A percentile compares a stretch with the other conserved stretches of the same genome.
Evolutionary conservation across 2,329 filamentous ascomycete genomes (phyloP).

Genomic region (Talaromyces sp.): DNA sequence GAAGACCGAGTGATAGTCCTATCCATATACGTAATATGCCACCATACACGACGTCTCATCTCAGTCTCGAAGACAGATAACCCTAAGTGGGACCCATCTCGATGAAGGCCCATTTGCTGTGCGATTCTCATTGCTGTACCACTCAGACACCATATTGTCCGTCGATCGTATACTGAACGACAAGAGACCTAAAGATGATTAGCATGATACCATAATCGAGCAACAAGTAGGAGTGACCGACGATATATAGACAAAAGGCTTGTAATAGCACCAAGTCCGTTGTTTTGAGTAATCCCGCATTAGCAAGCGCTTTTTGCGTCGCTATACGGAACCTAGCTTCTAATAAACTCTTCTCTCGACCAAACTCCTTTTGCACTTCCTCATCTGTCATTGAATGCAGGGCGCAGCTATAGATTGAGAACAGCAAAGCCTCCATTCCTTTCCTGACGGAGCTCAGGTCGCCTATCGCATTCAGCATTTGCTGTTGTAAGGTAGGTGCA

Average conservation of each 20-base stretch:
- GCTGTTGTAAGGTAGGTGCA: conserved; percentile 51
- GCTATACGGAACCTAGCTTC: conserved; percentile 59
- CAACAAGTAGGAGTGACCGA: background rate
- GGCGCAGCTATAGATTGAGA: conserved; percentile 60
- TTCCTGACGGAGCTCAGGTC: conserved; percentile 51
- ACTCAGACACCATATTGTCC: conserved; percentile 41
- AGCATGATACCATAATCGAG: background rate
- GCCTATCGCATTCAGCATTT: conserved; percentile 50
- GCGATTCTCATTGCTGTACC: conserved; percentile 44
- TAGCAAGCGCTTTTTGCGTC: conserved; percentile 60
- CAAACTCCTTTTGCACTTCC: conserved; percentile 44
- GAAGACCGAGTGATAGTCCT: conserved; percentile 7
- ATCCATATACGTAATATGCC: conserved; percentile 38
- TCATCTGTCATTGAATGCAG: conserved; percentile 42
- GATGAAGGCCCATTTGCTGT: conserved; percentile 48
- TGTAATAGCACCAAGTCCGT: conserved; percentile 61
- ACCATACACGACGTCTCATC: conserved; percentile 53
- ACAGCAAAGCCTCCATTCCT: conserved; percentile 55
- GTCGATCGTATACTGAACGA: conserved; percentile 48
- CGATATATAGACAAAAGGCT: conserved; percentile 56
- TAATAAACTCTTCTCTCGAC: conserved; percentile 49
- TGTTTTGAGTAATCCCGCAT: conserved; percentile 60
- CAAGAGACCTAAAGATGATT: conserved; percentile 1
- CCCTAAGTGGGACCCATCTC: conserved; percentile 49
- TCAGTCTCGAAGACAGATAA: conserved; percentile 50